Evolutionary conservation across 1,284 basidiomycete genomes (phyloP), one percentile per base, ranked within the genome.

Genomic region (Coniferiporia sulphurascens): DNA sequence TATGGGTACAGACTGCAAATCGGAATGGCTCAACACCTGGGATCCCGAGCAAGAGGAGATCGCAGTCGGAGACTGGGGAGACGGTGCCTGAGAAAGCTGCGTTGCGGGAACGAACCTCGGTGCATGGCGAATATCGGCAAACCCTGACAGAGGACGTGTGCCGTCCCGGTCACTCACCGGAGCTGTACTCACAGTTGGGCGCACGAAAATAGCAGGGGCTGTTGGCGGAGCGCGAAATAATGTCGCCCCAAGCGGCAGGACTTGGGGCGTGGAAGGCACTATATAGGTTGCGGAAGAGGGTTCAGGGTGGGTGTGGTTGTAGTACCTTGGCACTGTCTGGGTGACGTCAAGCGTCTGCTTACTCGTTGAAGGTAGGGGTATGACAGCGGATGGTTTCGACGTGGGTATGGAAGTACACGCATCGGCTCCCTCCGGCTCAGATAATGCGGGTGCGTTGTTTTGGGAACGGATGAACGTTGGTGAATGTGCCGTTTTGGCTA

Each of bases 51-150:
- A 27, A 27, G 27, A 27, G 27, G 27, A 27, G 27, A 27, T 27
- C 27, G 27, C 27, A 27, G 43, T 10, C 22, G 3, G 53, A 22
- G n/a, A 10, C n/a, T 17, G 19, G 2, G 53, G 43, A 7, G 43
- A 35, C 8, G 41, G 53, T 7, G 21, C 9, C 43, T 34, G 41
- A 13, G 43, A 55, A 46, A 19, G 21, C 21, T 17, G 53, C 22
- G 49, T 51, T 5, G 48, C 56, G n/a, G 49, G 56, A 38, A 58
- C 48, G 34, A 58, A 52, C 9, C 32, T 45, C 7, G 56, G 56
- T 4, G 43, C 21, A 7, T 21, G 43, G 6, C 32, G 43, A n/a
- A 32, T 9, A 19, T 22, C 44, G 44, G 3, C 17, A 19, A n/a
- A 13, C 17, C 43, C 22, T 2, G 6, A 15, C 13, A 22, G 6